Percentiles rank a stretch among this genome's conserved stretches.
These are phyloP conservation scores for Lactarius indigo DNA, from an alignment of 768 basidiomycete species.

Conservation along the genomic window DNA sequence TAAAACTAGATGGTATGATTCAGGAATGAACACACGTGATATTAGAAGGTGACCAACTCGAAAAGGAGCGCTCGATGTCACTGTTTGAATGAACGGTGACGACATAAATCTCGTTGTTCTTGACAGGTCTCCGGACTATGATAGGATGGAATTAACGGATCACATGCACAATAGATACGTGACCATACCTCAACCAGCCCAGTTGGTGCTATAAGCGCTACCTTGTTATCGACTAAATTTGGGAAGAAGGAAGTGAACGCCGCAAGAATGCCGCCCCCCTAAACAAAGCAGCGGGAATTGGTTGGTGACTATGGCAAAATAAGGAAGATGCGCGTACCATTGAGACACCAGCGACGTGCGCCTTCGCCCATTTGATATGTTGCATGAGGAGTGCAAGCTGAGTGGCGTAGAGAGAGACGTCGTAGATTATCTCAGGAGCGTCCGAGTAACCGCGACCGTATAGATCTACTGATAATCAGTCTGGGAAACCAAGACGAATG, in stretches of 20 bases:
- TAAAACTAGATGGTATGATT: slow-evolving; percentile 29
- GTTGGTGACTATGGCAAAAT: neutral
- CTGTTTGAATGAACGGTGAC: slow-evolving; percentile 63
- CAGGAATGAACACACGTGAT: neutral
- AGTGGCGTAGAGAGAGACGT: slow-evolving; percentile 59
- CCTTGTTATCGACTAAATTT: slow-evolving; percentile 58
- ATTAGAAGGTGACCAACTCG: slow-evolving; percentile 41
- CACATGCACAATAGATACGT: neutral
- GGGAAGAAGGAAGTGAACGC: slow-evolving; percentile 72
- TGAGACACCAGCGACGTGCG: slow-evolving; percentile 64
- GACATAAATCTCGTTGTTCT: slow-evolving; percentile 77
- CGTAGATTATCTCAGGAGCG: slow-evolving; percentile 67
- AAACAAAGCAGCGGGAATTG: slow-evolving; percentile 1
- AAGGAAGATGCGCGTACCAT: slow-evolving; percentile 48
- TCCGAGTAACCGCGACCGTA: slow-evolving; percentile 84
- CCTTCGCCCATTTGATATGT: slow-evolving; percentile 66
- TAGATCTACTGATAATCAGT: slow-evolving; percentile 46
- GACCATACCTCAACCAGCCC: slow-evolving; percentile 62
- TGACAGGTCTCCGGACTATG: slow-evolving; percentile 60
- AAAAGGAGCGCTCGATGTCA: slow-evolving; percentile 59
- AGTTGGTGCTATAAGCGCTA: slow-evolving; percentile 64
- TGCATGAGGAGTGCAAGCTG: slow-evolving; percentile 86
- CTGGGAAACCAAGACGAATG: neutral
- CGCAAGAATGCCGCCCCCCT: slow-evolving; percentile 74
- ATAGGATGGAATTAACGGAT: neutral